Evolutionary conservation across 371 early-diverging fungal genomes (phyloP).

Genomic region (Mucor plumbeus): DNA sequence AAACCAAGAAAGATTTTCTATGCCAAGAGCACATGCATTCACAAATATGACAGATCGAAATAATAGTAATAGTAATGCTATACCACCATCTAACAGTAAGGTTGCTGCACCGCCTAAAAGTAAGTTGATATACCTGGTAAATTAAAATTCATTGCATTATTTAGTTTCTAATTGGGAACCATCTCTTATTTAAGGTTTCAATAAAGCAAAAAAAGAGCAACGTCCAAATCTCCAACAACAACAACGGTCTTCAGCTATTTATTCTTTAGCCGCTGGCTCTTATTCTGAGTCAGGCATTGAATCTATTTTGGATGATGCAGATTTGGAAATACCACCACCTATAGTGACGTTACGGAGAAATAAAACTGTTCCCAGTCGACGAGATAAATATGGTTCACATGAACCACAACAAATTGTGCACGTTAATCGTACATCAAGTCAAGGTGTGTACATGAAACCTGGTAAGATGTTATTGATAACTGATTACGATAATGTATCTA

Average conservation of each 20-base stretch:
- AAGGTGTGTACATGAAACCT: slow-evolving; percentile 12
- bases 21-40: slow-evolving; percentile 23
- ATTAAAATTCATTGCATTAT: background rate
- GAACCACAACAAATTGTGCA: slow-evolving; percentile 29
- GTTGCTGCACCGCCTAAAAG: slow-evolving; percentile 8
- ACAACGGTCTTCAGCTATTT: slow-evolving; percentile 21
- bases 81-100: background rate
- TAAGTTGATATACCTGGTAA: background rate
- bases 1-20: slow-evolving; percentile 39
- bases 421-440: slow-evolving; percentile 38
- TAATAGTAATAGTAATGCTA: background rate
- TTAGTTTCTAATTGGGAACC: background rate
- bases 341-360: slow-evolving; percentile 15
- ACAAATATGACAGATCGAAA: background rate
- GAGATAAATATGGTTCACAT: slow-evolving; percentile 24
- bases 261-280: slow-evolving; percentile 31
- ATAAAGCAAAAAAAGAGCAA: background rate
- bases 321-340: background rate
- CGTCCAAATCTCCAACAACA: slow-evolving; percentile 8
- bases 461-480: background rate
- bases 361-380: slow-evolving; percentile 20
- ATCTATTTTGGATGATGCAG: background rate
- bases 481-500: background rate
- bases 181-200: background rate
- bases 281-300: slow-evolving; percentile 23